Evolutionary conservation across 768 basidiomycete genomes (phyloP).

Genomic region (Rhizopogon vulgaris): DNA sequence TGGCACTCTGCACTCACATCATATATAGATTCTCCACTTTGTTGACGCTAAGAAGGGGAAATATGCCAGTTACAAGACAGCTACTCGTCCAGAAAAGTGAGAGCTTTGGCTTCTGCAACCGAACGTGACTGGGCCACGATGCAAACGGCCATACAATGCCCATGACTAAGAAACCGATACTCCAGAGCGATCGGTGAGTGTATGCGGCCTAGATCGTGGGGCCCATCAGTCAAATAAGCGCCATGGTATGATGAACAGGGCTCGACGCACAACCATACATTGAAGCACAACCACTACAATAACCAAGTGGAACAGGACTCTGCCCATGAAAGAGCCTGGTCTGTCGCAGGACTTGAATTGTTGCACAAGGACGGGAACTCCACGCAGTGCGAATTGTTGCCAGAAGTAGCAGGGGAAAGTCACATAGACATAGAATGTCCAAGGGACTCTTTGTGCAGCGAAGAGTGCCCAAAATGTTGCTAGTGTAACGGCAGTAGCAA

Average conservation of each 20-base stretch:
- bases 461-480: conserved; percentile 44
- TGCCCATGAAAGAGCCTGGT: background rate
- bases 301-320: background rate
- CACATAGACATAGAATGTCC: conserved; percentile 71
- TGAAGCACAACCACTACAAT: conserved; percentile 43
- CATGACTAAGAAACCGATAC: conserved; percentile 52
- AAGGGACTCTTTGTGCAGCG: conserved; percentile 57
- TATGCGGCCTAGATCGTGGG: conserved; percentile 51
- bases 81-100: conserved; percentile 38
- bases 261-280: conserved; percentile 63
- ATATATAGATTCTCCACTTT: conserved; percentile 53
- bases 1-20: conserved; percentile 44
- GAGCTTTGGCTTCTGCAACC: conserved; percentile 21
- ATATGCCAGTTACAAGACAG: conserved; percentile 54
- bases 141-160: conserved; percentile 61
- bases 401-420: conserved; percentile 76
- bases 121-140: conserved; percentile 37
- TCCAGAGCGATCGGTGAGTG: conserved; percentile 67
- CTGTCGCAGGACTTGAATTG: background rate
- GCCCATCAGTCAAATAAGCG: background rate
- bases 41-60: conserved; percentile 69
- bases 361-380: conserved; percentile 11
- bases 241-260: background rate
- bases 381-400: conserved; percentile 41
- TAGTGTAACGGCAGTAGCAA: conserved; percentile 23